These are phyloP conservation scores for Penicillium sumatraense DNA, from an alignment of 2,329 filamentous ascomycete species.

Conservation along the genomic window DNA sequence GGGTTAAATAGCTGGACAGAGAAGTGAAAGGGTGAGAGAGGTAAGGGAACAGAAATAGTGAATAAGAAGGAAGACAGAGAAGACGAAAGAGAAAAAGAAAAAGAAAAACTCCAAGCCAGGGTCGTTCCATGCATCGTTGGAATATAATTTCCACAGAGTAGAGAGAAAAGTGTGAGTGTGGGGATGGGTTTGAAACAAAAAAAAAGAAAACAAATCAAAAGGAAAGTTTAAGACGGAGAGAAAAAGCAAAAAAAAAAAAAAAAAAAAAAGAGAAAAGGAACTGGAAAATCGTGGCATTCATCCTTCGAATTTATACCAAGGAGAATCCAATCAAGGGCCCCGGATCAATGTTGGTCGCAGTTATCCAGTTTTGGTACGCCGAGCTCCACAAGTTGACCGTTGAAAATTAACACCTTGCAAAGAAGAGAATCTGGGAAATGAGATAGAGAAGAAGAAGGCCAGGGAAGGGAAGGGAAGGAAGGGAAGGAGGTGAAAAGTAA, in stretches of 20 bases:
- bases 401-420: conserved; percentile 9
- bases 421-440: conserved; percentile 2
- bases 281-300: conserved; percentile 4
- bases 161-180: no score
- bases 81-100: conserved; percentile 5
- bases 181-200: no score
- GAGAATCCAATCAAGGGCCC: background rate
- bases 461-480: conserved; percentile 5
- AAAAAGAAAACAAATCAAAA: conserved; percentile 6
- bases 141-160: no score
- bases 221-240: no score
- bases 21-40: conserved; percentile 3
- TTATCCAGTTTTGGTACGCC: conserved; percentile 23
- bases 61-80: no score
- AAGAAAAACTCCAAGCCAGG: conserved; percentile 23
- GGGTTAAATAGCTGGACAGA: conserved; percentile 11
- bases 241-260: no score
- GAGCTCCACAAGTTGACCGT: conserved; percentile 18
- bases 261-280: conserved; percentile 4
- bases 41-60: conserved; percentile 5
- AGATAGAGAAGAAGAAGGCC: conserved; percentile 4
- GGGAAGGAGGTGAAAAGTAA: background rate
- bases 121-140: conserved; percentile 26
- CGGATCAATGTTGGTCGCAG: conserved; percentile 1
- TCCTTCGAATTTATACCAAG: background rate